A percentile compares a stretch with the other conserved stretches of the same genome.
These are phyloP conservation scores for Geranium brycei DNA, from an alignment of 345 rosid species.

Conservation along the genomic window DNA sequence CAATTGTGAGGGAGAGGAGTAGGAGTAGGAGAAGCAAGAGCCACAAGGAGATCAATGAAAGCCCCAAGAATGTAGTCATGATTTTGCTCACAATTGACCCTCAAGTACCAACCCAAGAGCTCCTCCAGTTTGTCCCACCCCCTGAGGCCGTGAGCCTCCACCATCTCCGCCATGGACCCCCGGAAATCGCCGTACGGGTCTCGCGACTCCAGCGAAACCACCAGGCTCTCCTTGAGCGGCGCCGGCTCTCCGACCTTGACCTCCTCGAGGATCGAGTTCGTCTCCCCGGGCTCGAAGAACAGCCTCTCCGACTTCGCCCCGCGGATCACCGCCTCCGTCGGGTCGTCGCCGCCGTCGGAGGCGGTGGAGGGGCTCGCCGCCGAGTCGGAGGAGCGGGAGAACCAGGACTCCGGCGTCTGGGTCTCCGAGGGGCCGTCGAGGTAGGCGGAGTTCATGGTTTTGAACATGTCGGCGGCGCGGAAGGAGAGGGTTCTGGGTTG, in stretches of 20 bases:
- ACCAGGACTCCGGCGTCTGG: background rate
- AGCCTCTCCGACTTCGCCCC: slow-evolving; percentile 24
- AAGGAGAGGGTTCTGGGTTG: background rate
- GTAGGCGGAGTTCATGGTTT: background rate
- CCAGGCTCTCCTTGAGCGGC: slow-evolving; percentile 18
- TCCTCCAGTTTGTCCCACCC: slow-evolving; percentile 31
- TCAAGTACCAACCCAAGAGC: slow-evolving; percentile 36
- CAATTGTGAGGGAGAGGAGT: background rate
- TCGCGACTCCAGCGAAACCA: slow-evolving; percentile 27
- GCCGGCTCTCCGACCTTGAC: background rate
- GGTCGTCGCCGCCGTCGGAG: background rate
- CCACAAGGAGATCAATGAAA: slow-evolving; percentile 28
- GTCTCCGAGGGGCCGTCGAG: too few species aligned
- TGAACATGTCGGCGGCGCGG: background rate
- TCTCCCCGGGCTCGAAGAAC: slow-evolving; percentile 30
- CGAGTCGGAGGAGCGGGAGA: background rate
- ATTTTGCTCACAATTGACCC: slow-evolving; percentile 32
- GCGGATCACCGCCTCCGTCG: slow-evolving; percentile 19
- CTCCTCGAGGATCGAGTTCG: slow-evolving; percentile 15
- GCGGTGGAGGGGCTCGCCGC: background rate
- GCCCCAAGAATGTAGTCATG: slow-evolving; percentile 38
- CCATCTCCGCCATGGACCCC: slow-evolving; percentile 43
- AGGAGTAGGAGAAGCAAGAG: slow-evolving; percentile 8
- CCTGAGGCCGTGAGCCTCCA: slow-evolving; percentile 27
- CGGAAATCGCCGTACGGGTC: slow-evolving; percentile 35